Evolutionary conservation across 1,139 yeast genomes (phyloP), one percentile per base, ranked within the genome.

Genomic region (Nakaseomyces delphensis): DNA sequence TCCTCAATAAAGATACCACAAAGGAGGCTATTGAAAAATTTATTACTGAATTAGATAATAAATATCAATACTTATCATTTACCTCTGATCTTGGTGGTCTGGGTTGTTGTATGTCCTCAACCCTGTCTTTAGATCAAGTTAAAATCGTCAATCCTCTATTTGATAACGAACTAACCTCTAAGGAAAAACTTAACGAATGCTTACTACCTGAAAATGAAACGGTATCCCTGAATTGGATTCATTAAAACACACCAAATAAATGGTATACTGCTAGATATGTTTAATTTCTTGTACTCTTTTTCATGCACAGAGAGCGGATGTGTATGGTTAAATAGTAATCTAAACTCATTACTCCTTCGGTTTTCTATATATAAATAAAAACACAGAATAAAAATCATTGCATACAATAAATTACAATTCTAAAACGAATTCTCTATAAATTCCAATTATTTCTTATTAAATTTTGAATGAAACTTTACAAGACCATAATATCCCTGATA

Each of bases 71-170:
- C 59, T 85, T 82, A 56, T 77, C 87, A n/a, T 87, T 77, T 56
- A 82, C 80, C 55, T 83, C 96, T 1, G 71, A 77, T 2, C 70
- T 91, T 38, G 98, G 97, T 24, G 97, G 96, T 1, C 77, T 77
- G 48, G 98, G 98, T 43, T 57, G 96, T 76, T 38, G 39, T 18
- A 38, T 38, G 27, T 19, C 33, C 4, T 13, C 24, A 6, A 8
- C 27, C 7, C 16, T 28, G 14, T 15, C 25, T 4, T 18, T 27
- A 9, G 33, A 23, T 10, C 40, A 23, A 14, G 4, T 6, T 18
- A 23, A 24, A 10, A 19, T 15, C 9, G 33, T 38, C 25, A 21
- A 27, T 6, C 23, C 35, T 25, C 15, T 40, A 15, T 40, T 40
- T 23, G 35, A 40, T 11, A 14, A 24, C n/a, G 27, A 33, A 27